Evolutionary conservation across 169 alveolate genomes (phyloP), one percentile per base, ranked within the genome.

Genomic region (Eimeria acervulina): DNA sequence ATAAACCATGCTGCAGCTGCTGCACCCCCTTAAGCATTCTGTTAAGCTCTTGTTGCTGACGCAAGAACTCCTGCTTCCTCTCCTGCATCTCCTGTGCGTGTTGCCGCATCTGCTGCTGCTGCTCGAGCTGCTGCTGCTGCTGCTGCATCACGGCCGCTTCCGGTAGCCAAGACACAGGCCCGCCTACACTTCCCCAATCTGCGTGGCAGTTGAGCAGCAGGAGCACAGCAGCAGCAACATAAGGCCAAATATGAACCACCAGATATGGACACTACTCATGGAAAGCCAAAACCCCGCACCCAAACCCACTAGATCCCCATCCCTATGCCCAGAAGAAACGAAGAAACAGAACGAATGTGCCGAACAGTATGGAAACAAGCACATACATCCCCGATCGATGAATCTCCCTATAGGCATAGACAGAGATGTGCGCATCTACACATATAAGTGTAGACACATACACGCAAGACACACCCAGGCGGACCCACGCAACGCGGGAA

Each of bases 31-130:
- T 84, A 0, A 84, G 93, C 93, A 84, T 84, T 26, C 78, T 84
- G 59, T 84, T 84, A 28, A 84, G 78, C 21, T 84, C 93, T 84
- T 84, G 93, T 28, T 84, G 93, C 78, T 84, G 93, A 51, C 93
- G 74, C 59, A 84, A 59, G 78, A 84, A 84, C 93, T 84, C 93
- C 59, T 84, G 93, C 42, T 84, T 84, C 10, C 93, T 44, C 36
- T 84, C 93, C 59, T 84, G 93, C 93, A 84, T 84, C 93, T 84
- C 93, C 59, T 84, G 93, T 28, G 59, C 93, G 93, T 84, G 93
- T 28, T 70, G 93, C 38, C 93, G 93, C 93, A 84, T 84, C 28
- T 84, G 93, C 59, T 84, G 93, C 61, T 84, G 93, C 93, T 84
- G 93, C 40, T 59, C 63, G 59, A 55, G 55, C 93, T 55, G 93